phyloP scores from a whole-genome alignment of 2,329 filamentous ascomycete species.

The Moelleriella libera region DNA sequence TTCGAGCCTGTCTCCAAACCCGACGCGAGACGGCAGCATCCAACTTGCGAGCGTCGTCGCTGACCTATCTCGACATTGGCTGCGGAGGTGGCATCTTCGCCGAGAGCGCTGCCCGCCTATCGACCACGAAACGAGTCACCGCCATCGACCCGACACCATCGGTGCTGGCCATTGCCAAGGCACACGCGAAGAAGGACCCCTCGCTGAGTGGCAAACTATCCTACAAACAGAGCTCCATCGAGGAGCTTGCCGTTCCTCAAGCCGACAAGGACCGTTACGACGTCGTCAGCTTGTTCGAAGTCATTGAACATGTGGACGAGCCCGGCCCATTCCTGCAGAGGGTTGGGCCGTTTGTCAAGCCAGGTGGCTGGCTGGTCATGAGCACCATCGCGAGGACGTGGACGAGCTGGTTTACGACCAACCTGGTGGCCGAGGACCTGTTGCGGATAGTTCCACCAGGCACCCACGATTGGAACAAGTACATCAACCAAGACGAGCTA shows the following conservation, averaged over 20 bases:
- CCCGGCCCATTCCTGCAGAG: slow-evolving; percentile 60
- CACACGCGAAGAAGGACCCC: slow-evolving; percentile 64
- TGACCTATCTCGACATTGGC: slow-evolving; percentile 78
- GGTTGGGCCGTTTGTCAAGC: slow-evolving; percentile 63
- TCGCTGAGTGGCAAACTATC: slow-evolving; percentile 45
- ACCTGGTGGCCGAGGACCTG: slow-evolving; percentile 79
- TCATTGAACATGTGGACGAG: slow-evolving; percentile 79
- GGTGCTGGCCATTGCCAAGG: slow-evolving; percentile 60
- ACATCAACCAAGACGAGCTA: slow-evolving; percentile 77
- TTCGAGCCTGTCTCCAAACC: slow-evolving; percentile 52
- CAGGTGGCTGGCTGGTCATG: slow-evolving; percentile 84
- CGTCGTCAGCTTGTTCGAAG: slow-evolving; percentile 80
- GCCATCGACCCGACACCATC: slow-evolving; percentile 67
- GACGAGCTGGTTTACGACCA: slow-evolving; percentile 84
- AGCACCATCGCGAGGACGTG: slow-evolving; percentile 87
- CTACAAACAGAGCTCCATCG: slow-evolving; percentile 67
- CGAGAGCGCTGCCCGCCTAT: slow-evolving; percentile 63
- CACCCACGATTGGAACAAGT: slow-evolving; percentile 94
- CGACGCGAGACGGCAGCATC: slow-evolving; percentile 25
- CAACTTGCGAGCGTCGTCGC: slow-evolving; percentile 12
- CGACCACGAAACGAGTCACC: slow-evolving; percentile 48
- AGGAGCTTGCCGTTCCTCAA: slow-evolving; percentile 40
- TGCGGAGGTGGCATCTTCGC: slow-evolving; percentile 96
- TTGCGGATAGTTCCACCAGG: slow-evolving; percentile 78
- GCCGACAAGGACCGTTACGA: slow-evolving; percentile 44